Conservation (phyloP, 2,329 filamentous ascomycete genomes). For the Cercospora zeae-maydis region DNA sequence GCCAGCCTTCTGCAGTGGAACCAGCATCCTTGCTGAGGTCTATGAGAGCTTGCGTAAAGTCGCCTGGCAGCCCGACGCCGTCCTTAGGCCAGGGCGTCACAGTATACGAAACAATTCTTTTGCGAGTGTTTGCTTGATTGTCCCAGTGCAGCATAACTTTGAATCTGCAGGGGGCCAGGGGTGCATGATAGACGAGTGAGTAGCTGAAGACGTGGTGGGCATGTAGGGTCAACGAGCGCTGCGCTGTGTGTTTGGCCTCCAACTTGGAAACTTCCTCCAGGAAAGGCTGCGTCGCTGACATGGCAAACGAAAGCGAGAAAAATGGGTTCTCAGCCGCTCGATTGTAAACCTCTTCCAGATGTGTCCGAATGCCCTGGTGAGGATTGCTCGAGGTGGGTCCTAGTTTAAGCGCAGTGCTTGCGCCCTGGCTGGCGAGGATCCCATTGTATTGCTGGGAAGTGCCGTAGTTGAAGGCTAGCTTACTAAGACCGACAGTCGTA, state of each 20-base stretch:
- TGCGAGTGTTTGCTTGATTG: conserved; percentile 24
- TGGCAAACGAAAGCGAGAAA: background rate
- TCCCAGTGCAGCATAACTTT: conserved; percentile 17
- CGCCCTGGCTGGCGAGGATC: conserved; percentile 26
- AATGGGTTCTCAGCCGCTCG: conserved; percentile 50
- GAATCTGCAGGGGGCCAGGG: conserved; percentile 37
- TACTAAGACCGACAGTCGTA: conserved; percentile 58
- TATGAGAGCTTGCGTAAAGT: background rate
- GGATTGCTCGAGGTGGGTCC: conserved; percentile 43
- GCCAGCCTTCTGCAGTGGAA: conserved; percentile 2
- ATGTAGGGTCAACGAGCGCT: conserved; percentile 29
- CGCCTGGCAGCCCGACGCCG: background rate
- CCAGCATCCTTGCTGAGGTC: conserved; percentile 9
- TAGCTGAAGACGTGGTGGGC: conserved; percentile 38
- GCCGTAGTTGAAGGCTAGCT: conserved; percentile 67
- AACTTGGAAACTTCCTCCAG: conserved; percentile 59
- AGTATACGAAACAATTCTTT: conserved; percentile 25
- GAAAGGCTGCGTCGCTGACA: conserved; percentile 57
- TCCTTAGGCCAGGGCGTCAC: background rate
- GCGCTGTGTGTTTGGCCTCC: conserved; percentile 40
- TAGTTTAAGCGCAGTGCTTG: conserved; percentile 54
- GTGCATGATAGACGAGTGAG: conserved; percentile 41
- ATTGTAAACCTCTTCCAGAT: conserved; percentile 44
- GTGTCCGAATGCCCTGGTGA: conserved; percentile 28
- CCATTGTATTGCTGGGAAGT: conserved; percentile 25